Evolutionary conservation across 495 filamentous ascomycete species (phyloP), one percentile per base, ranked within the genome.

Genomic region (Neurospora intermedia): DNA sequence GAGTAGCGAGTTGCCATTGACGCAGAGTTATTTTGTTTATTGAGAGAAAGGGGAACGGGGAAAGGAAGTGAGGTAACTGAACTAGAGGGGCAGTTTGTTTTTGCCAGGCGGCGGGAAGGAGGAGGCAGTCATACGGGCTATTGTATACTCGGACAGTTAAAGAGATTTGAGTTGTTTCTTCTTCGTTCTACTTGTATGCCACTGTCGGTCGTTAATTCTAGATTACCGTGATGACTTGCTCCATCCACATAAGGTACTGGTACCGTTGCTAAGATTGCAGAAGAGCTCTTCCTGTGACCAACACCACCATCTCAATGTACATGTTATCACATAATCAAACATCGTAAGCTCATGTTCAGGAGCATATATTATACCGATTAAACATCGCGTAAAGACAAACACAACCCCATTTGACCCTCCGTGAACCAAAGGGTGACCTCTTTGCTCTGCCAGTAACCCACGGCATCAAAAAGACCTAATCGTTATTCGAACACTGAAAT

Each of bases 1-100:
- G 23, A 88, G 92, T 54, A 82, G 79, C 16, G 84, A 76, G 72
- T 79, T 99, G 82, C 96, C 96, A 69, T 80, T 98, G 78, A 90
- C 92, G 76, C 95, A 98, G 87, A 83, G 78, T 18, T 94, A 87
- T 76, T 98, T 90, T 83, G 87, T 95, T 73, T 97, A 92, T 79
- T 96, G 82, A 76, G 39, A 69, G 41, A 43, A 23, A 11, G 31
- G 39, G 45, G 69, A 42, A 18, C 2, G 31, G 27, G 5, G 70
- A 59, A 40, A 4, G 18, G 70, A 42, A 20, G 43, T 46, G 43
- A 31, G 38, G 11, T 10, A 9, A 27, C n/a, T 38, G 10, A 9
- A 27, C n/a, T 38, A 18, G 9, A 31, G 43, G 27, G 18, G 13
- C 9, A 45, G 18, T 39, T 66, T 6, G 18, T n/a, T 62, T 38